Base-by-base conservation (phyloP, 1,284 basidiomycete genomes). In the Moniliella sp. region DNA sequence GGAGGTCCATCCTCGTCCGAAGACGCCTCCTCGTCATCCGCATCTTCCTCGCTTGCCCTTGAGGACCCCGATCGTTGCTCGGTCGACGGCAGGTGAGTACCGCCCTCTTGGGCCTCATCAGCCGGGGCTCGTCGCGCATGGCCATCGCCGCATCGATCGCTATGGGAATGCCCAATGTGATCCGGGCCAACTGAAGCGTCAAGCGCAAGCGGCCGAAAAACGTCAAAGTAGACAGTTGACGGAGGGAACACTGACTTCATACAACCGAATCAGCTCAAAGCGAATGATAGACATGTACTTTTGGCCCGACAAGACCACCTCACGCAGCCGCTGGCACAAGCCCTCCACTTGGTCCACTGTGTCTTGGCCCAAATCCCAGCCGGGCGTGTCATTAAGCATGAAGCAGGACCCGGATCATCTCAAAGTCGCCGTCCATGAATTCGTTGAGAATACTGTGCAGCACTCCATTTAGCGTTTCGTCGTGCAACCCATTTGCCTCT, bases 391-490 rank as follows among this genome's bases (percentile, higher is more conserved):
- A 25, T 59, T 10, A 58, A 35, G 3, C 56, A 39, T 56, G 71
- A 23, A 81, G 67, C 18, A 80, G 61, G 0, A 71, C 72, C 38
- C 74, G 69, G 45, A 81, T 73, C 56, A 78, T 71, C 55, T 81
- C 76, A 21, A 82, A 65, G 57, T 82, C 79, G 5, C 78, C 79
- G 37, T 80, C 74, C 33, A 82, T 61, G 43, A 81, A 79, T 48
- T 83, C 80, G 46, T 72, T 74, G 48, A 81, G 71, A 5, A 78
- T 72, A 18, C 72, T 69, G 28, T 78, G 60, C 18, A 82, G 64
- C 5, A 78, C 77, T 34, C 71, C 67, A 30, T 73, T 67, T 34
- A 83, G 70, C 0, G 78, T 81, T 45, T 79, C 74, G 36, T 81
- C 76, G n/a, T n/a, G n/a, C n/a, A n/a, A n/a, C n/a, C n/a, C n/a